A percentile compares a stretch with the other conserved stretches of the same genome.
phyloP scores from a whole-genome alignment of 345 rosid species.

The Camelina hispida region DNA sequence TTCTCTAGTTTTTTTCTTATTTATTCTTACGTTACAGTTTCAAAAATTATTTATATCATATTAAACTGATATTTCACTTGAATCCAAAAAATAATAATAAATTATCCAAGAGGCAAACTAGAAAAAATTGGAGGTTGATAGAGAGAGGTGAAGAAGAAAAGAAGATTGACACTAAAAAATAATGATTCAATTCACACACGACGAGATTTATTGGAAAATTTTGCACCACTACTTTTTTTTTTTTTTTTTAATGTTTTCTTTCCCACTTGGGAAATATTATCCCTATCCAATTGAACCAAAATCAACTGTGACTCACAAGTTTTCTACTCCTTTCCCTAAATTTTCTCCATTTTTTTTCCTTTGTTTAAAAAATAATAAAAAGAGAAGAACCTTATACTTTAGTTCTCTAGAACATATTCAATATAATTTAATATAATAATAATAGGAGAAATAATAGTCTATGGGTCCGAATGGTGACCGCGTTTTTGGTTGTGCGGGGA shows the following conservation, averaged over 20 bases:
- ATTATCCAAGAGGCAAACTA: constrained; percentile 9
- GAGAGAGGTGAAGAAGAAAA: constrained; percentile 23
- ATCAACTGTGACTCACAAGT: constrained; percentile 42
- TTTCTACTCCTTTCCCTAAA: constrained; percentile 35
- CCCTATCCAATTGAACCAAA: constrained; percentile 38
- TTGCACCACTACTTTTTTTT: constrained; percentile 42
- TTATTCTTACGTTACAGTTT: constrained; percentile 18
- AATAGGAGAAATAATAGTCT: no score
- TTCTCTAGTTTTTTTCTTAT: background rate
- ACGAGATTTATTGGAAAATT: constrained; percentile 25
- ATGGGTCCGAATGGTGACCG: no score
- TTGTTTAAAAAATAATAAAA: background rate
- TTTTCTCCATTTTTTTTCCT: background rate
- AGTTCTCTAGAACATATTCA: constrained; percentile 30
- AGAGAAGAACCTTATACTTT: constrained; percentile 22
- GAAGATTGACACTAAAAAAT: constrained; percentile 27
- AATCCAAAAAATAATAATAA: background rate
- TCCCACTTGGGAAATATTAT: constrained; percentile 37
- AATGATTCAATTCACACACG: constrained; percentile 46
- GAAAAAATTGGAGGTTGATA: constrained; percentile 25
- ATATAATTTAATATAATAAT: background rate
- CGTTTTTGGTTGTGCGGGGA: no score
- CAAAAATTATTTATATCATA: background rate
- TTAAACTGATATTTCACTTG: background rate
- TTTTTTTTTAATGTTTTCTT: background rate